Base-by-base conservation (phyloP, 1,284 basidiomycete genomes). In the Trametes versicolor region DNA sequence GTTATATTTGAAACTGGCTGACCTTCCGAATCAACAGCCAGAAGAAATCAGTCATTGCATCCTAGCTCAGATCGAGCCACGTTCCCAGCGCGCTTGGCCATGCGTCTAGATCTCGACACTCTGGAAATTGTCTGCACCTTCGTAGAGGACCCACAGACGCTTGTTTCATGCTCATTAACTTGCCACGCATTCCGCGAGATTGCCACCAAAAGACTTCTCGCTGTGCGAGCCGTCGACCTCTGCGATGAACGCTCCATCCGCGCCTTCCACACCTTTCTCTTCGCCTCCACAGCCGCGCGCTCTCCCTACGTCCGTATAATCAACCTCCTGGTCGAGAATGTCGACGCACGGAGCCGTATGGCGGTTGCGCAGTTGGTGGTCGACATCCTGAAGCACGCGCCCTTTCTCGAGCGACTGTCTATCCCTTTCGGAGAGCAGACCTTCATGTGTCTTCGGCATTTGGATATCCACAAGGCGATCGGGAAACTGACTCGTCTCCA, bases 21-120 rank as follows among this genome's bases (percentile, higher is more conserved):
- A 32, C 29, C 3, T 32, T 32, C 8, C 8, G 29, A 32, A 32
- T 32, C 29, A 32, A 32, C 3, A 32, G 8, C 29, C 3, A 32
- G 29, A 3, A 32, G 8, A 8, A 32, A 27, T 27, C 23, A 19
- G 12, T 12, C 21, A 48, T 48, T 48, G 3, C 39, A 12, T 41
- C 15, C 4, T 41, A n/a, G 47, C n/a, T n/a, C n/a, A n/a, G n/a
- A n/a, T n/a, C n/a, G n/a, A n/a, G n/a, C n/a, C n/a, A n/a, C n/a
- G n/a, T n/a, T n/a, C 15, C 4, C 47, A 48, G n/a, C 23, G 19
- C 47, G 47, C 27, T 21, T 15, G 49, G 23, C 29, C 29, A 41
- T 55, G 53, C 45, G 41, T 4, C 54, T 56, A 25, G 39, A 56
- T n/a, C 32, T 50, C 15, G 58, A 59, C 37, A 50, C 48, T 2